These are phyloP conservation scores for Nannochloris sp. DNA, from an alignment of 139 green algal species.

Conservation along the genomic window DNA sequence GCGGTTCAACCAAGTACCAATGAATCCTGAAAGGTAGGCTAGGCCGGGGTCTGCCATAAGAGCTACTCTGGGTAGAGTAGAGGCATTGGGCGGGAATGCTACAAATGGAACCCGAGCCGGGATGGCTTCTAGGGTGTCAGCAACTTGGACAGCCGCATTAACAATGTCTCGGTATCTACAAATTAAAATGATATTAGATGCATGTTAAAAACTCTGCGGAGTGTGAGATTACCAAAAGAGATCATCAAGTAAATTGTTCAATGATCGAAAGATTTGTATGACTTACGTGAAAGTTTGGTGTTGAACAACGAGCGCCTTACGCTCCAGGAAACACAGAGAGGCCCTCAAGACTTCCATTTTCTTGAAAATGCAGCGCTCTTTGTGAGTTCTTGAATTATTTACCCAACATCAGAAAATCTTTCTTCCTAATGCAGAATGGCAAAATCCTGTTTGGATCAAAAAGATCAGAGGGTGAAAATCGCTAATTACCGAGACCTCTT, in stretches of 20 bases:
- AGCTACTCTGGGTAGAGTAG: slow-evolving; percentile 28
- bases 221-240: neutral
- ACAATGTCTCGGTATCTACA: slow-evolving; percentile 17
- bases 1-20: slow-evolving; percentile 69
- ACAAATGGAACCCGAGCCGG: neutral
- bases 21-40: slow-evolving; percentile 62
- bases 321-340: neutral
- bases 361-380: too few species aligned
- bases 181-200: too few species aligned
- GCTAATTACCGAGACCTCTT: too few species aligned
- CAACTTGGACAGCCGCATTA: neutral
- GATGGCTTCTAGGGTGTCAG: neutral
- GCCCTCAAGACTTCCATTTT: slow-evolving; percentile 14
- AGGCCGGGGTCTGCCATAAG: slow-evolving; percentile 35
- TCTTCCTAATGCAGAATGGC: too few species aligned
- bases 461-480: too few species aligned
- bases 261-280: neutral
- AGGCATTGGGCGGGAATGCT: neutral
- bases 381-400: too few species aligned
- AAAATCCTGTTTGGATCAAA: too few species aligned
- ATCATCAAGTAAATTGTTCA: too few species aligned
- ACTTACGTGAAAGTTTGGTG: neutral
- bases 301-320: slow-evolving; percentile 1
- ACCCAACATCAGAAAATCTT: too few species aligned
- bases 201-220: neutral